phyloP scores from a whole-genome alignment of 208 protist species.

The Crithidia fasciculata region DNA sequence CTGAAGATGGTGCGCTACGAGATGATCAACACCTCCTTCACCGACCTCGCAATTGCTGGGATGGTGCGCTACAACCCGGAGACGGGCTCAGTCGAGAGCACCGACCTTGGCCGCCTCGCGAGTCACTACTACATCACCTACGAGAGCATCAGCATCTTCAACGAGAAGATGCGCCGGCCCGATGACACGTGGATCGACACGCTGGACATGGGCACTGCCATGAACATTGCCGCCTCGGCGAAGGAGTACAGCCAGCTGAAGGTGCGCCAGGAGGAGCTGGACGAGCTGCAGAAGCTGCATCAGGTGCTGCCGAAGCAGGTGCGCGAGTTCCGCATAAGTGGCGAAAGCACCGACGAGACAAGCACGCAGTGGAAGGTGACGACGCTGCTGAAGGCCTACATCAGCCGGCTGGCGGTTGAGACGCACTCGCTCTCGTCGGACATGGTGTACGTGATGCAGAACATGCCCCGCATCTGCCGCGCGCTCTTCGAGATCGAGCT shows the following conservation, averaged over 20 bases:
- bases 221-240: conserved; percentile 93
- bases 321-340: conserved; percentile 69
- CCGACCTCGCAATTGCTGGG: conserved; percentile 91
- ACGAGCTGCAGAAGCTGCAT: conserved; percentile 93
- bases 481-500: conserved; percentile 98
- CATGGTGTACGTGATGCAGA: conserved; percentile 96
- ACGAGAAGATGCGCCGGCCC: conserved; percentile 87
- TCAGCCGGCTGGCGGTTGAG: conserved; percentile 90
- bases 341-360: conserved; percentile 87
- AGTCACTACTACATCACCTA: conserved; percentile 98
- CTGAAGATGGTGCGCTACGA: conserved; percentile 92
- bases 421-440: conserved; percentile 94
- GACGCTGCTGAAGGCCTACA: conserved; percentile 97
- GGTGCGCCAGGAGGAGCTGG: conserved; percentile 95
- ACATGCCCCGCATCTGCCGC: conserved; percentile 95
- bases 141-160: conserved; percentile 96
- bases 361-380: conserved; percentile 95
- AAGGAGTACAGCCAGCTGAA: conserved; percentile 97
- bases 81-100: conserved; percentile 95
- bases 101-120: conserved; percentile 96
- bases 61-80: conserved; percentile 98
- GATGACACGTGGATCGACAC: conserved; percentile 86
- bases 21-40: conserved; percentile 95
- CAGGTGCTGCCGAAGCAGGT: conserved; percentile 60
- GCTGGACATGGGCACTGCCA: conserved; percentile 92